Evolutionary conservation across 2,329 filamentous ascomycete species (phyloP).

Genomic region (Cladosporium sp.): DNA sequence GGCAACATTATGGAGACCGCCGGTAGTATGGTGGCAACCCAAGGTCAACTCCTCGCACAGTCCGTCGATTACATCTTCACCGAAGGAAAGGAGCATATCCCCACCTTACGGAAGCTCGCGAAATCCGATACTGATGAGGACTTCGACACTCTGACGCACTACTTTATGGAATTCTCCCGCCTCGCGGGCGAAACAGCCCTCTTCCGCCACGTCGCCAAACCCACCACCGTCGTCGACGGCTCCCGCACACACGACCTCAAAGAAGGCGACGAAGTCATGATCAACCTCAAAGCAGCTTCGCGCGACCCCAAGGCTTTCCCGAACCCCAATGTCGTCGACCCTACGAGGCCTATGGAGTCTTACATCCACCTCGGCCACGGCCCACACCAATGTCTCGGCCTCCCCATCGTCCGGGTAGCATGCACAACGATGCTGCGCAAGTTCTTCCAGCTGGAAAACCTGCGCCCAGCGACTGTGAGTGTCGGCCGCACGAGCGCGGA

Average conservation of each 20-base stretch:
- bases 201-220: constrained; percentile 33
- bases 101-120: constrained; percentile 47
- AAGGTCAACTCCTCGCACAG: constrained; percentile 56
- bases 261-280: constrained; percentile 37
- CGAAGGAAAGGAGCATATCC: constrained; percentile 45
- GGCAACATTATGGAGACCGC: constrained; percentile 56
- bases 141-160: constrained; percentile 49
- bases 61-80: constrained; percentile 55
- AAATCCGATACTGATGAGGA: constrained; percentile 40
- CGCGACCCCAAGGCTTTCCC: constrained; percentile 40
- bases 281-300: constrained; percentile 41
- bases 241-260: constrained; percentile 29
- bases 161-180: constrained; percentile 44
- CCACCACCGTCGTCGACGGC: constrained; percentile 31
- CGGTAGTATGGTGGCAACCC: constrained; percentile 53
- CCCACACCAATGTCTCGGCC: constrained; percentile 41
- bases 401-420: constrained; percentile 39
- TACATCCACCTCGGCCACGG: constrained; percentile 45
- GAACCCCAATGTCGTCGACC: constrained; percentile 32
- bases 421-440: constrained; percentile 45
- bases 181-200: constrained; percentile 43
- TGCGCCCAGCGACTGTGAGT: constrained; percentile 37
- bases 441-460: constrained; percentile 36
- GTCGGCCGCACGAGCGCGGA: constrained; percentile 30
- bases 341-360: constrained; percentile 33